phyloP scores from a whole-genome alignment of 371 early-diverging fungal species.

The Circinella umbellata region DNA sequence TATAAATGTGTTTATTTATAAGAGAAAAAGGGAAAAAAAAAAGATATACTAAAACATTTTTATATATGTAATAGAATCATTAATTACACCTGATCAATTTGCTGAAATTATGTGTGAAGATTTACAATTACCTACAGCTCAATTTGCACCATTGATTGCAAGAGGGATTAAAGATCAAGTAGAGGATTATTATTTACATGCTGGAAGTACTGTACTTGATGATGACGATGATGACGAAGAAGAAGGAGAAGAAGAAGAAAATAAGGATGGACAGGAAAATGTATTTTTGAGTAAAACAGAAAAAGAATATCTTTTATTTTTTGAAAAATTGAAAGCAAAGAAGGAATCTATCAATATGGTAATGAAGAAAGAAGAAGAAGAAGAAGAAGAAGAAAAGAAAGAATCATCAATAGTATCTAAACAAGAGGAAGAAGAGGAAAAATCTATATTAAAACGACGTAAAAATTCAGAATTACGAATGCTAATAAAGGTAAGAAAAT shows the following conservation, averaged over 20 bases:
- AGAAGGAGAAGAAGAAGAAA: too few species aligned
- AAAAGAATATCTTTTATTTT: background rate
- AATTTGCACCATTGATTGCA: conserved; percentile 64
- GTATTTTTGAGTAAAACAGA: too few species aligned
- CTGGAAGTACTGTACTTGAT: conserved; percentile 33
- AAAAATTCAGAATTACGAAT: conserved; percentile 29
- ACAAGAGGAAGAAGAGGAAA: too few species aligned
- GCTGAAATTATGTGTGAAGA: conserved; percentile 86
- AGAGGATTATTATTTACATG: conserved; percentile 67
- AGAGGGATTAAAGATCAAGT: conserved; percentile 79
- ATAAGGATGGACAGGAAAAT: conserved; percentile 7
- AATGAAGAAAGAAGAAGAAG: conserved; percentile 49
- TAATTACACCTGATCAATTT: conserved; percentile 73
- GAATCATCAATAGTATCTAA: too few species aligned
- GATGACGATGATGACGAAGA: too few species aligned
- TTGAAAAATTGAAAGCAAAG: conserved; percentile 72
- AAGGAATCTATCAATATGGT: conserved; percentile 78
- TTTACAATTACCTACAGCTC: conserved; percentile 62
- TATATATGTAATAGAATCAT: conserved; percentile 14
- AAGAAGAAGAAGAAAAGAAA: conserved; percentile 8
- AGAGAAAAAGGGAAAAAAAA: too few species aligned
- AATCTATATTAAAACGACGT: background rate
- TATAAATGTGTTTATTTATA: too few species aligned
- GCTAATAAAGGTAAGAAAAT: conserved; percentile 26
- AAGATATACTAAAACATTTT: background rate